These are phyloP conservation scores for Gypsophila paniculata DNA, from an alignment of 179 eudicot genomes.

Conservation along the genomic window DNA sequence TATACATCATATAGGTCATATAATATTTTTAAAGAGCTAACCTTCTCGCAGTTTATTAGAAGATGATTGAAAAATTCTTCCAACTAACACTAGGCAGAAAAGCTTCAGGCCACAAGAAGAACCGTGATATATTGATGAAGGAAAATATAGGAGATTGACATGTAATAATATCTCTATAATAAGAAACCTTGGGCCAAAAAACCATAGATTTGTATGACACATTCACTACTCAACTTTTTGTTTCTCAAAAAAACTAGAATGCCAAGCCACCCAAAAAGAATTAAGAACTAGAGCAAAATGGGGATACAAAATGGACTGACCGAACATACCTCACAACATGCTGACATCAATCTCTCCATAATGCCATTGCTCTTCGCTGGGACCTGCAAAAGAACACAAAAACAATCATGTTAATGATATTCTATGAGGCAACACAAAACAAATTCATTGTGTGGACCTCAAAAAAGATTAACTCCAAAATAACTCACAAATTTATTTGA, in stretches of 20 bases:
- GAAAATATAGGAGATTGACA: too few species aligned
- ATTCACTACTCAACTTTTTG: neutral
- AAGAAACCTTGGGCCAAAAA: too few species aligned
- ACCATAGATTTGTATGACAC: neutral
- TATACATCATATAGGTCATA: neutral
- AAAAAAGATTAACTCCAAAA: neutral
- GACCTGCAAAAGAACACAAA: slow-evolving; percentile 31
- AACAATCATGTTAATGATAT: neutral
- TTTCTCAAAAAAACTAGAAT: neutral
- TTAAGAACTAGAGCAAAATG: neutral
- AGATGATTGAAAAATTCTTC: too few species aligned
- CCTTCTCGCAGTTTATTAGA: too few species aligned
- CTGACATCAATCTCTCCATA: slow-evolving; percentile 52
- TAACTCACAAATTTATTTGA: neutral
- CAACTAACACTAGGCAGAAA: too few species aligned
- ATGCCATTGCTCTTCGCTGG: slow-evolving; percentile 65
- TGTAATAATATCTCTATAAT: neutral
- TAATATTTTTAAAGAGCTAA: too few species aligned
- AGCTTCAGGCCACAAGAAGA: too few species aligned
- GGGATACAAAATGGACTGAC: neutral
- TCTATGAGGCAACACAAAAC: neutral
- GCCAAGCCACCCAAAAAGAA: neutral
- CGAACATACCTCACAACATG: slow-evolving; percentile 74
- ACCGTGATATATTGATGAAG: too few species aligned
- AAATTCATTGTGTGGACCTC: neutral